Evolutionary conservation across 23 red algal genomes (phyloP), one percentile per base, ranked within the genome.

Genomic region (Gracilariopsis chorda): DNA sequence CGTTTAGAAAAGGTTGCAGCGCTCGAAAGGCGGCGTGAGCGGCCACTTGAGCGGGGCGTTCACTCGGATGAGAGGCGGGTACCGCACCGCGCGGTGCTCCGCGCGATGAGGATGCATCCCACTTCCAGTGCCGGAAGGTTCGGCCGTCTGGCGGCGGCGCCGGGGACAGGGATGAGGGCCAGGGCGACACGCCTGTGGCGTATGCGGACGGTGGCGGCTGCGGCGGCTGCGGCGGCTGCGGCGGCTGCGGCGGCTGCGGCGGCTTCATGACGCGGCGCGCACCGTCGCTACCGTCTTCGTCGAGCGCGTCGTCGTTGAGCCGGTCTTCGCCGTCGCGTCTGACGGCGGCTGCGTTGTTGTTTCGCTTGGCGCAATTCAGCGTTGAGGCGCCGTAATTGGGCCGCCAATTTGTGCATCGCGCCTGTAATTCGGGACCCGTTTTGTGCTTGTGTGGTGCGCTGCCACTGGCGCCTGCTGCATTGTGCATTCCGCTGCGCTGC

Each of bases 71-170:
- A 34, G 17, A 28, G 37, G 33, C 68, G 34, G 19, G 68, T 30
- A 51, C 14, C 21, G 65, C 29, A n/a, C 39, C 44, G 1, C 35
- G n/a, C 6, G 83, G 4, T 8, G 67, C 30, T 47, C 41, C 17
- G 27, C 14, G 7, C n/a, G 53, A 40, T 19, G 29, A 49, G 13
- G 67, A 51, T 12, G 84, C 84, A 52, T 89, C 65, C 84, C 84
- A 89, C 70, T 89, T 89, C 84, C 84, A 89, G 44, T 69, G 84
- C 32, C 84, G 84, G 84, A 89, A 89, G 35, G 84, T 77, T 41
- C 68, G 33, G 41, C 51, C 51, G 78, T 49, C 76, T 20, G 19
- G 36, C 9, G 56, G 56, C 36, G 52, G 51, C 59, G 51, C 51
- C 58, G 62, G 47, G 41, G 40, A 9, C 24, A 34, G 10, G 24